Percentiles rank a stretch among this genome's conserved stretches.
Evolutionary conservation across 73 alveolate species (phyloP).

Genomic region (Paramecium sexaurelia): DNA sequence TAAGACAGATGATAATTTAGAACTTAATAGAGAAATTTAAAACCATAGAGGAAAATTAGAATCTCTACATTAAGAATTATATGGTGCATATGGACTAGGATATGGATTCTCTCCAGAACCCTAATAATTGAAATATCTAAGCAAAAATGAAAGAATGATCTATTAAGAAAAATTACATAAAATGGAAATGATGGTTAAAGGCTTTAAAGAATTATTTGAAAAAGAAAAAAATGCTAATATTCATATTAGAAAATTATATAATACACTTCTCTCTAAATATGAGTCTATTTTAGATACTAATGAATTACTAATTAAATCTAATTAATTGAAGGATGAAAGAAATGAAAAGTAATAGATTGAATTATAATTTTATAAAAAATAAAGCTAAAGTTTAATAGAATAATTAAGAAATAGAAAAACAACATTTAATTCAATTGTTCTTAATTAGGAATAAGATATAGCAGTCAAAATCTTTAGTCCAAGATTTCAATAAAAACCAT

Average conservation of each 20-base stretch:
- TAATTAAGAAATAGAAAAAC: slow-evolving; percentile 56
- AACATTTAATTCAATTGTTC: slow-evolving; percentile 1
- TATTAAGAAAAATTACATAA: slow-evolving; percentile 60
- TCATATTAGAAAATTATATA: not conserved
- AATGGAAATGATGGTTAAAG: slow-evolving; percentile 62
- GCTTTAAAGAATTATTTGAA: slow-evolving; percentile 60
- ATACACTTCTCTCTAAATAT: not conserved
- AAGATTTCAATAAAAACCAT: not conserved
- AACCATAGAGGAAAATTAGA: slow-evolving; percentile 52
- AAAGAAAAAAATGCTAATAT: slow-evolving; percentile 26
- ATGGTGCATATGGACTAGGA: slow-evolving; percentile 48
- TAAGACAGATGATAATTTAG: slow-evolving; percentile 48
- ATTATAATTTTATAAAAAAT: slow-evolving; percentile 51
- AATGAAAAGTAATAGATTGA: slow-evolving; percentile 26
- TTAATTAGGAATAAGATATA: slow-evolving; percentile 28
- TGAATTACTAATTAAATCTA: slow-evolving; percentile 25
- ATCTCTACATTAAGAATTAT: slow-evolving; percentile 48
- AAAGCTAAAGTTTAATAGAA: slow-evolving; percentile 40
- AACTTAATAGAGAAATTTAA: slow-evolving; percentile 42
- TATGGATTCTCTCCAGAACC: slow-evolving; percentile 58
- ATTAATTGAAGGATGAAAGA: slow-evolving; percentile 23
- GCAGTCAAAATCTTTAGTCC: not conserved
- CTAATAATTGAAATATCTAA: slow-evolving; percentile 29
- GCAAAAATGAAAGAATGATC: slow-evolving; percentile 55
- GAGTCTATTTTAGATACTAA: slow-evolving; percentile 43